phyloP scores from a whole-genome alignment of 768 basidiomycete genomes.

The Phylloporus arenicola region DNA sequence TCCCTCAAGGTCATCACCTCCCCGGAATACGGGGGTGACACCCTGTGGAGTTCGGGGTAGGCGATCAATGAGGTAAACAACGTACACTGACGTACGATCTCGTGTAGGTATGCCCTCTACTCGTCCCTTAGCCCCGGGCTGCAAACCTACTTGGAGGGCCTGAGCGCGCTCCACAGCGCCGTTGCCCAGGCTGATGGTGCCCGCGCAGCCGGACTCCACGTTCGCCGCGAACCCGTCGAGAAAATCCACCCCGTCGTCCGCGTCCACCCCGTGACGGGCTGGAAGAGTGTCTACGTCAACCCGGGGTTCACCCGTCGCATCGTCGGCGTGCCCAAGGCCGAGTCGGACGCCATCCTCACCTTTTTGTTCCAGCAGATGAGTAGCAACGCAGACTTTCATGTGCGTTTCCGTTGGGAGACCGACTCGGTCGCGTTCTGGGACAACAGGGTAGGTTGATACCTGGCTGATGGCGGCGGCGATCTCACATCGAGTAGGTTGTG shows the following conservation, averaged over 20 bases:
- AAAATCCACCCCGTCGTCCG: conserved; percentile 76
- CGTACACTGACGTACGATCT: conserved; percentile 3
- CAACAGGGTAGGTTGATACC: conserved; percentile 51
- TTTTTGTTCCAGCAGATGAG: conserved; percentile 70
- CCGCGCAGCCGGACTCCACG: conserved; percentile 60
- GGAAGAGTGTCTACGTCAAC: conserved; percentile 82
- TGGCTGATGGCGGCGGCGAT: background rate
- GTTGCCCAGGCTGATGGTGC: conserved; percentile 75
- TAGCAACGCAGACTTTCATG: conserved; percentile 67
- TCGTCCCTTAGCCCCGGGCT: conserved; percentile 72
- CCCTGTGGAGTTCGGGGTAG: conserved; percentile 75
- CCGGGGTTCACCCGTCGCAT: conserved; percentile 79
- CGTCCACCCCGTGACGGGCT: conserved; percentile 79
- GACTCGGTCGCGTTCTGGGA: conserved; percentile 86
- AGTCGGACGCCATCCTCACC: conserved; percentile 66
- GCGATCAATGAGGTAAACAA: conserved; percentile 9
- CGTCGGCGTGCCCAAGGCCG: conserved; percentile 72
- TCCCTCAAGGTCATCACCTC: conserved; percentile 69
- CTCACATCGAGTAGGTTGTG: conserved; percentile 42
- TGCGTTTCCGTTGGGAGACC: conserved; percentile 71
- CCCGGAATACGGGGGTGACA: conserved; percentile 73
- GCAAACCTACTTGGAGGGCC: conserved; percentile 71
- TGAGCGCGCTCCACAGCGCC: conserved; percentile 70
- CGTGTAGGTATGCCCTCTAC: conserved; percentile 68
- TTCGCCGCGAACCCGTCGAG: conserved; percentile 65